These are phyloP conservation scores for Micractinium conductrix DNA, from an alignment of 139 green algal genomes.

Conservation along the genomic window DNA sequence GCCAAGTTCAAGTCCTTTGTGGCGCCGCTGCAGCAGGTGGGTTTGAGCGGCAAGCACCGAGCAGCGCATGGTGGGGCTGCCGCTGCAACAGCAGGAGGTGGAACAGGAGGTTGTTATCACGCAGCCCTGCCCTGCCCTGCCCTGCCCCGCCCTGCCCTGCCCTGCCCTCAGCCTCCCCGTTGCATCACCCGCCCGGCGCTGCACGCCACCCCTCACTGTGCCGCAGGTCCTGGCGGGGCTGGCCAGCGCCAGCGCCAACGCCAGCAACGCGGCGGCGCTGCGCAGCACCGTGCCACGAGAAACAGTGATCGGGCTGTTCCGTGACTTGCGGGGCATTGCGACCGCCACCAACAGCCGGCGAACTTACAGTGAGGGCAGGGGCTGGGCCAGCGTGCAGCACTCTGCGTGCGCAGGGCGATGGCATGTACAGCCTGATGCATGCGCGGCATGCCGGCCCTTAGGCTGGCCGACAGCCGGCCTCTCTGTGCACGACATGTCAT, in stretches of 20 bases:
- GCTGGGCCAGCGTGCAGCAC: too few relatives aligned
- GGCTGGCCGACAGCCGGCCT: too few relatives aligned
- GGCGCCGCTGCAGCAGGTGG: conserved; percentile 83
- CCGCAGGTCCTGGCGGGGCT: conserved; percentile 62
- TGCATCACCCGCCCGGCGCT: background rate
- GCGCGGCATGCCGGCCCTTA: background rate
- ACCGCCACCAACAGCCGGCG: conserved; percentile 85
- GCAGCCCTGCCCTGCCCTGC: too few relatives aligned
- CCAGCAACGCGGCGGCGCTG: conserved; percentile 53
- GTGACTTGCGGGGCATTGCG: conserved; percentile 94
- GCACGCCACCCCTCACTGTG: background rate
- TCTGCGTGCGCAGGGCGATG: too few relatives aligned
- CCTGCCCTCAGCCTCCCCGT: background rate
- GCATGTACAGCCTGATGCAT: too few relatives aligned
- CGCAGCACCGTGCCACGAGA: conserved; percentile 62
- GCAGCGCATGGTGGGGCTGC: too few relatives aligned
- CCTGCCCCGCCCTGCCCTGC: too few relatives aligned
- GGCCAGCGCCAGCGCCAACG: conserved; percentile 49
- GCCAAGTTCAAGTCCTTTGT: conserved; percentile 93
- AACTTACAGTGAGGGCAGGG: conserved; percentile 69
- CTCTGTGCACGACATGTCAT: background rate
- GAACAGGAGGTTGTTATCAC: background rate
- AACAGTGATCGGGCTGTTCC: conserved; percentile 87
- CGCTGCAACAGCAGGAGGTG: background rate
- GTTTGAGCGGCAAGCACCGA: background rate